Evolutionary conservation across 257 asterid species (phyloP).

Genomic region (Plantago major): DNA sequence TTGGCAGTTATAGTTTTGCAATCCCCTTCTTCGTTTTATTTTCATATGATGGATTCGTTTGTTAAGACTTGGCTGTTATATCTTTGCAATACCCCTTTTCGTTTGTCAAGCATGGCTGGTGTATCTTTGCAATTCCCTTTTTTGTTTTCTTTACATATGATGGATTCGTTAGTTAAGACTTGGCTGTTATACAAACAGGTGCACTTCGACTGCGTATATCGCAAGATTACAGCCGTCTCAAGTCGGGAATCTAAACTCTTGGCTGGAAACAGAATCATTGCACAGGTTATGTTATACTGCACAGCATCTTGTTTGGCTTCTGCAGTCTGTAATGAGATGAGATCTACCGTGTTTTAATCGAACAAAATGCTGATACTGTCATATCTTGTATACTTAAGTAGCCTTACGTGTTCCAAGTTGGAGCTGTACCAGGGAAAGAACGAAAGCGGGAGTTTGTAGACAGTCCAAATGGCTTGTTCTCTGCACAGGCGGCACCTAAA

Average conservation of each 20-base stretch:
- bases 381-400: slow-evolving; percentile 36
- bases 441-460: slow-evolving; percentile 91
- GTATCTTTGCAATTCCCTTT: not conserved
- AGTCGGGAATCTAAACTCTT: slow-evolving; percentile 91
- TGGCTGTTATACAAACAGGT: slow-evolving; percentile 39
- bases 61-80: slow-evolving; percentile 18
- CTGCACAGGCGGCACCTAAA: slow-evolving; percentile 97
- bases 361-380: slow-evolving; percentile 25
- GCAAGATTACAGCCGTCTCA: slow-evolving; percentile 87
- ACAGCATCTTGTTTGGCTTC: not conserved
- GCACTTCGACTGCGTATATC: slow-evolving; percentile 91
- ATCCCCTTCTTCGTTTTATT: not conserved
- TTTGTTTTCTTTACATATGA: not conserved
- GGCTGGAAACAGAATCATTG: slow-evolving; percentile 87
- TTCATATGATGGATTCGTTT: not conserved
- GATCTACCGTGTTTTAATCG: not conserved
- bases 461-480: slow-evolving; percentile 85
- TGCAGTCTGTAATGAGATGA: not conserved
- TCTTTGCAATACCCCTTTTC: not conserved
- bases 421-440: slow-evolving; percentile 88
- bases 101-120: slow-evolving; percentile 8
- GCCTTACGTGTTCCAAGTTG: slow-evolving; percentile 96
- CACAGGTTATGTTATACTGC: slow-evolving; percentile 54
- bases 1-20: not conserved
- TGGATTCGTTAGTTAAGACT: slow-evolving; percentile 18